Percentiles rank a stretch among this genome's conserved stretches.
Conservation (phyloP, 2,329 filamentous ascomycete species). For the Immersiporthe knoxdaviesiana region DNA sequence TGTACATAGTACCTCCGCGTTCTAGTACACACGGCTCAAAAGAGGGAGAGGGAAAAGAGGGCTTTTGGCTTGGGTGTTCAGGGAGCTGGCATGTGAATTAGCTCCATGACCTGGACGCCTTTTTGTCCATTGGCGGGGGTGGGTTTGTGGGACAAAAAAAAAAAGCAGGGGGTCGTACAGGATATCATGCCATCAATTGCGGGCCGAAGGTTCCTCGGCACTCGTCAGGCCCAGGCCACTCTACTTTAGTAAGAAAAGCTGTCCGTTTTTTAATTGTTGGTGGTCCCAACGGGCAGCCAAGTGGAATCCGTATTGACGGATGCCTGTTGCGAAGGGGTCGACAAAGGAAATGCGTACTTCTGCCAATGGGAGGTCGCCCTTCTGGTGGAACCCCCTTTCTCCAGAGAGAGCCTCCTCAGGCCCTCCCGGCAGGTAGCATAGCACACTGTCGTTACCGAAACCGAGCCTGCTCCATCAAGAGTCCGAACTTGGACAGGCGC, state of each 20-base stretch:
- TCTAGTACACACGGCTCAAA: background rate
- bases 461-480: slow-evolving; percentile 7
- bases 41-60: background rate
- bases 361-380: slow-evolving; percentile 4
- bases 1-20: background rate
- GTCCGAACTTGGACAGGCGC: background rate
- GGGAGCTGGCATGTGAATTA: background rate
- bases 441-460: background rate
- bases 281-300: background rate
- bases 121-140: background rate
- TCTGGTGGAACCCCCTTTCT: background rate
- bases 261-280: background rate
- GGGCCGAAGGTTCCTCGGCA: slow-evolving; percentile 28
- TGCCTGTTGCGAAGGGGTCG: background rate
- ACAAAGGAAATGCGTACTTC: slow-evolving; percentile 3
- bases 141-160: background rate
- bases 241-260: no score
- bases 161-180: background rate
- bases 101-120: background rate
- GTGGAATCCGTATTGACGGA: background rate
- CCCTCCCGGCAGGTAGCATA: slow-evolving; percentile 1
- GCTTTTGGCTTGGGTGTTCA: background rate
- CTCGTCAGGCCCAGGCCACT: slow-evolving; percentile 4
- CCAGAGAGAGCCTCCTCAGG: background rate
- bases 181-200: slow-evolving; percentile 22